Base-by-base conservation (phyloP, 768 basidiomycete species). In the Russula olivacea region DNA sequence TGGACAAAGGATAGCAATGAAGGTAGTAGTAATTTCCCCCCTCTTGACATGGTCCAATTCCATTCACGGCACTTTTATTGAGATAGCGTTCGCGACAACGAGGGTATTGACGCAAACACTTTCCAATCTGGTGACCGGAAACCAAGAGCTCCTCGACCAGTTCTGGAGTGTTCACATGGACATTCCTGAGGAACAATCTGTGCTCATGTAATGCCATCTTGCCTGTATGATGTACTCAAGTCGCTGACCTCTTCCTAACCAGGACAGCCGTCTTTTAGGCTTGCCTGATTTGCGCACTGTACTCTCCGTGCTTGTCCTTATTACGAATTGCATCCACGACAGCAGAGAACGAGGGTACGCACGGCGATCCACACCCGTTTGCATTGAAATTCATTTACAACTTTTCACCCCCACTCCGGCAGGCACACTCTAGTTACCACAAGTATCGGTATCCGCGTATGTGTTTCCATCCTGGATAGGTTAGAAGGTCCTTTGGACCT, bases 101-200 rank as follows among this genome's bases (percentile, higher is more conserved):
- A 80, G 89, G 17, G 79, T 90, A 61, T 75, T 91, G 32, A 78
- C 86, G 2, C 93, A 97, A 72, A 76, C 89, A 4, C 78, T 96
- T 32, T 89, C 92, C 21, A 97, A 97, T 72, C 77, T 93, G 25
- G 81, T 95, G 36, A 92, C 94, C 2, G 80, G 81, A 9, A 90
- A 93, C 64, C 81, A 86, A 47, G 68, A 64, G 9, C 78, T 87
- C 50, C 77, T 81, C 64, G 71, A 77, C n/a, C 77, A 71, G 23
- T 73, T 88, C 36, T 92, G 88, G 89, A 78, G 78, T 40, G 78
- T 75, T 1, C 87, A 87, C 68, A 75, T 91, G 71, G 79, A 78
- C 58, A 77, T 89, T 4, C 81, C 87, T 1, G 90, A 91, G 69
- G 85, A 89, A 65, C 80, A 87, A 71, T 81, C 84, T 52, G 78